Percentiles rank a stretch among this genome's conserved stretches.
Evolutionary conservation across 371 early-diverging fungal genomes (phyloP).

Genomic region (Gilbertella persicaria): DNA sequence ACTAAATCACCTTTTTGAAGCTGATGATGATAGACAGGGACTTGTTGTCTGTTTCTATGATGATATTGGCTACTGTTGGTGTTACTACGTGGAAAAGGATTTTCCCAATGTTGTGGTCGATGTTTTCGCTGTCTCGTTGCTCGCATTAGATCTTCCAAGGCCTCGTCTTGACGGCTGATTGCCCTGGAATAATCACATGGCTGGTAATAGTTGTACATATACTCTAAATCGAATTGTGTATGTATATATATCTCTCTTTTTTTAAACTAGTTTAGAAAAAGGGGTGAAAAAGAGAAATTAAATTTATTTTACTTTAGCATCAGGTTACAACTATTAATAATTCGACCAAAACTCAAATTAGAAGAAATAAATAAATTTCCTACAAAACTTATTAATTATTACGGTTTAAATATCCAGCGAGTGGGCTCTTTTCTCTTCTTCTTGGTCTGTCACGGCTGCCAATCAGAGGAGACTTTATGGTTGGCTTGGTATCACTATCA

Average conservation of each 20-base stretch:
- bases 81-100: not conserved
- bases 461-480: slow-evolving; percentile 18
- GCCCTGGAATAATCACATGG: not conserved
- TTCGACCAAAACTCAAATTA: not conserved
- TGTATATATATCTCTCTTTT: too few relatives aligned
- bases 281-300: not conserved
- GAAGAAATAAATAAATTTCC: not conserved
- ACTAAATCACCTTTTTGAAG: not conserved
- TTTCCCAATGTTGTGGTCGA: not conserved
- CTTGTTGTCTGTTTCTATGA: not conserved
- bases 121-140: slow-evolving; percentile 3
- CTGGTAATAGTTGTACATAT: not conserved
- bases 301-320: not conserved
- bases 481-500: not conserved
- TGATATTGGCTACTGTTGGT: not conserved
- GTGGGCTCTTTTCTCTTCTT: slow-evolving; percentile 12
- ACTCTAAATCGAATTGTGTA: too few relatives aligned
- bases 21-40: not conserved
- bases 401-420: slow-evolving; percentile 18
- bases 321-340: not conserved
- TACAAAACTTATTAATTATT: slow-evolving; percentile 5
- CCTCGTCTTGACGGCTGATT: slow-evolving; percentile 7
- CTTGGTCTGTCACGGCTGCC: slow-evolving; percentile 22
- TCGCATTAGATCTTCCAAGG: slow-evolving; percentile 4
- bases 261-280: too few relatives aligned